These are phyloP conservation scores for Diaporthe ampelina DNA, from an alignment of 2,329 filamentous ascomycete genomes.

Conservation along the genomic window DNA sequence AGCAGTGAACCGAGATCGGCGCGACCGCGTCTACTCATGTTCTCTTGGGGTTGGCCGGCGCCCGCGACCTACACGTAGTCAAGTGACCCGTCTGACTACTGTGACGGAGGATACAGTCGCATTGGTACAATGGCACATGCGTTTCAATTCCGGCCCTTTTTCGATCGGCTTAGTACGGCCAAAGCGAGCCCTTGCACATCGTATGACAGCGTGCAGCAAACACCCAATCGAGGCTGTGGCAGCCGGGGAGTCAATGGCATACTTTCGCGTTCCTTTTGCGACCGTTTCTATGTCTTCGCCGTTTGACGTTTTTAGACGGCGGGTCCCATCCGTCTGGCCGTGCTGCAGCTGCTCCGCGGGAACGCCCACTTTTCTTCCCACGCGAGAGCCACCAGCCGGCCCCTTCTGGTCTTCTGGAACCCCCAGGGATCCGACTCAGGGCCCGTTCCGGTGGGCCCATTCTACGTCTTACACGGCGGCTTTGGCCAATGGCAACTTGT, in stretches of 20 bases:
- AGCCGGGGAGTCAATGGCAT: not conserved
- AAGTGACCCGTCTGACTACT: constrained; percentile 12
- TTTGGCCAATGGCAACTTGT: constrained; percentile 32
- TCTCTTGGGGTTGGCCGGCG: not conserved
- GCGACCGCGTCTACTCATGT: constrained; percentile 16
- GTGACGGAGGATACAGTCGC: no score
- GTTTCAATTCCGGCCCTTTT: no score
- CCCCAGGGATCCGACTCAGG: constrained; percentile 23
- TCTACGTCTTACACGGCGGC: constrained; percentile 22
- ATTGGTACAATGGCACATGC: not conserved
- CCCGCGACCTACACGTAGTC: constrained; percentile 21
- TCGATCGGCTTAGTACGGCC: no score
- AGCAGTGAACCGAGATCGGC: constrained; percentile 30
- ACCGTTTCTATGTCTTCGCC: not conserved
- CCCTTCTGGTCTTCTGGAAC: not conserved
- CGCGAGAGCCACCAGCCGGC: not conserved
- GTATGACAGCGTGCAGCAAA: not conserved
- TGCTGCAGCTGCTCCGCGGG: constrained; percentile 5
- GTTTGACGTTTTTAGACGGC: constrained; percentile 12
- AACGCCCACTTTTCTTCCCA: constrained; percentile 17
- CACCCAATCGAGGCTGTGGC: not conserved
- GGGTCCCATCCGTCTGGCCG: not conserved
- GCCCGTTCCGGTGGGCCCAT: constrained; percentile 30
- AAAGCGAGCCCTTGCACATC: no score
- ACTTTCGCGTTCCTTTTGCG: not conserved